phyloP scores from a whole-genome alignment of 768 basidiomycete genomes.

The Calocybe cyanea region DNA sequence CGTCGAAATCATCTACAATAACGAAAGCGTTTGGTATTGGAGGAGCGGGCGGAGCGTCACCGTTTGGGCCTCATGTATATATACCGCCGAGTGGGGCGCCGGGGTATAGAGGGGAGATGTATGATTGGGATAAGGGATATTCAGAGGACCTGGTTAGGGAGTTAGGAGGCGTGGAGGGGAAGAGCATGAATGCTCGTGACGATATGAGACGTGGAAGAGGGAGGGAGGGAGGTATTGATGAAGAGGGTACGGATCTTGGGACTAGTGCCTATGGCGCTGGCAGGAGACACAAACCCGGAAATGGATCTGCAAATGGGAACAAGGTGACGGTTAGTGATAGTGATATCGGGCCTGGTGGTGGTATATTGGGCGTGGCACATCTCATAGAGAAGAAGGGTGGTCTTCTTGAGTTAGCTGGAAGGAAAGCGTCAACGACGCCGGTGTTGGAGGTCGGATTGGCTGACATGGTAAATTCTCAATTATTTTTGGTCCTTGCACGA shows the following conservation, averaged over 20 bases:
- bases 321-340: no score
- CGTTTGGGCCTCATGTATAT: slow-evolving; percentile 25
- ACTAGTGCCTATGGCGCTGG: slow-evolving; percentile 10
- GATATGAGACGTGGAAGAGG: background rate
- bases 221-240: slow-evolving; percentile 16
- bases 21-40: no score
- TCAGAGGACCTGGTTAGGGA: slow-evolving; percentile 46
- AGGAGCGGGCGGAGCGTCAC: background rate
- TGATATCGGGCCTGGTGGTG: background rate
- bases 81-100: slow-evolving; percentile 63
- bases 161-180: slow-evolving; percentile 15
- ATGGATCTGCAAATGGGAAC: background rate
- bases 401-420: slow-evolving; percentile 48
- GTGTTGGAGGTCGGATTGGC: slow-evolving; percentile 56
- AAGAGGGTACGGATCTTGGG: slow-evolving; percentile 13
- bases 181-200: slow-evolving; percentile 3
- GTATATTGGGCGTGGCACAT: slow-evolving; percentile 34
- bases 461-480: slow-evolving; percentile 35
- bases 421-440: slow-evolving; percentile 48
- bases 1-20: slow-evolving; percentile 26
- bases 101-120: slow-evolving; percentile 63
- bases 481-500: no score
- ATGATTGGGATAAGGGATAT: slow-evolving; percentile 67
- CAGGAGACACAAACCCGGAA: slow-evolving; percentile 1
- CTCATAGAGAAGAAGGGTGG: slow-evolving; percentile 50